phyloP scores from a whole-genome alignment of 176 grass and related monocot genomes.

The Secale cereale region DNA sequence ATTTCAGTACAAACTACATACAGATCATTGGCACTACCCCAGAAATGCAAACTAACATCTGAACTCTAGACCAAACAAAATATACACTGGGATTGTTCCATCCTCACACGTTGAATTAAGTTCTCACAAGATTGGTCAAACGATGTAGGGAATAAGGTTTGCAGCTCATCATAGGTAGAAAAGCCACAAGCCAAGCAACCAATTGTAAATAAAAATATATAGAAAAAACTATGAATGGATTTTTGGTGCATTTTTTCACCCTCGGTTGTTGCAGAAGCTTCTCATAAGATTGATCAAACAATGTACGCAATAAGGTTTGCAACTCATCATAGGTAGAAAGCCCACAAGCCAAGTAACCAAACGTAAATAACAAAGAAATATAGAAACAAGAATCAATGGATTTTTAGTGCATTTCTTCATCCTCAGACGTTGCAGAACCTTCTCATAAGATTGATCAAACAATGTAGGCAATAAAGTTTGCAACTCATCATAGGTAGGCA shows the following conservation, averaged over 20 bases:
- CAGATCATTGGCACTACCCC: neutral
- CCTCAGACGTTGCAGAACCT: neutral
- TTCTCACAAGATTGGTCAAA: slow-evolving; percentile 19
- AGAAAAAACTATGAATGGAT: neutral
- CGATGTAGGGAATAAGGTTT: slow-evolving; percentile 7
- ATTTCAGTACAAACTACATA: no score
- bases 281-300: slow-evolving; percentile 8
- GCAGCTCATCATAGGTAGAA: slow-evolving; percentile 9
- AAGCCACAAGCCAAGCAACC: neutral
- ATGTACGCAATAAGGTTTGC: slow-evolving; percentile 15
- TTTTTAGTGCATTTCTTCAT: neutral
- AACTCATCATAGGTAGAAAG: slow-evolving; percentile 11
- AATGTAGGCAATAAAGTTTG: slow-evolving; percentile 37
- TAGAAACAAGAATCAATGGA: neutral
- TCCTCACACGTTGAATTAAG: slow-evolving; percentile 2
- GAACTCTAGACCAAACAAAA: neutral
- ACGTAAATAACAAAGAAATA: neutral
- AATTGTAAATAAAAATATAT: neutral
- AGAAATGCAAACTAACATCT: neutral
- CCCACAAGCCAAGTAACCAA: neutral
- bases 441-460: slow-evolving; percentile 26
- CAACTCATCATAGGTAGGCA: slow-evolving; percentile 28
- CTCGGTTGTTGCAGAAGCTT: neutral
- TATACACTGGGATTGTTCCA: neutral
- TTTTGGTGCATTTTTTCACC: neutral